Evolutionary conservation across 768 basidiomycete species (phyloP), one percentile per base, ranked within the genome.

Genomic region (Russula olivacea): DNA sequence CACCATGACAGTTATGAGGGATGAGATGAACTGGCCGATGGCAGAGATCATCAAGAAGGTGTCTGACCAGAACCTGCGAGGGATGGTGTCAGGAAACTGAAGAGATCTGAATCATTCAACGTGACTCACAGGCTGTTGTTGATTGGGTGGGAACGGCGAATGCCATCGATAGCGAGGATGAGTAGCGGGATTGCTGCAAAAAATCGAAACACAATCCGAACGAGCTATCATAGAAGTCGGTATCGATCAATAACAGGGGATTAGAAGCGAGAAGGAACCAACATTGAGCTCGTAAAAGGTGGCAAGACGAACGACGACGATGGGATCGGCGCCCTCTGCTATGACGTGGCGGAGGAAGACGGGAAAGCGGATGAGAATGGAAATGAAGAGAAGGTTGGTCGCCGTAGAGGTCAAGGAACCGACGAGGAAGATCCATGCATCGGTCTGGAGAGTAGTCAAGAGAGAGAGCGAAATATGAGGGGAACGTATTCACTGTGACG

Each of bases 271-370:
- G 34, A 23, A 53, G 21, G 43, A 10, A 69, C 89, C 64, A 64
- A 91, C 91, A 70, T 93, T 93, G 14, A 92, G 76, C 61, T 88
- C 81, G 71, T 86, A 89, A 70, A 91, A 93, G 4, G 83, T 89
- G 28, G 83, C 75, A 3, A 93, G 78, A 50, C 90, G 78, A 17
- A 89, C 79, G 54, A 93, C 86, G 8, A 93, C 86, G 38, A 81
- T 81, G 8, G 88, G 86, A 48, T 84, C 83, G 0, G 87, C 91
- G 15, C 91, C 87, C 64, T 87, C 89, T 4, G 77, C 76, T 71
- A 86, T 88, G 63, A 93, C 86, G 58, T 82, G 79, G 23, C 77
- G 77, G 55, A 93, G 81, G 73, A 93, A 92, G 4, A 69, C 68
- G 3, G 90, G 89, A 70, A 92, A 92, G 0, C 81, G 80, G 55